Evolutionary conservation across 2,329 filamentous ascomycete species (phyloP).

Genomic region (Chrysoporthe cubensis): DNA sequence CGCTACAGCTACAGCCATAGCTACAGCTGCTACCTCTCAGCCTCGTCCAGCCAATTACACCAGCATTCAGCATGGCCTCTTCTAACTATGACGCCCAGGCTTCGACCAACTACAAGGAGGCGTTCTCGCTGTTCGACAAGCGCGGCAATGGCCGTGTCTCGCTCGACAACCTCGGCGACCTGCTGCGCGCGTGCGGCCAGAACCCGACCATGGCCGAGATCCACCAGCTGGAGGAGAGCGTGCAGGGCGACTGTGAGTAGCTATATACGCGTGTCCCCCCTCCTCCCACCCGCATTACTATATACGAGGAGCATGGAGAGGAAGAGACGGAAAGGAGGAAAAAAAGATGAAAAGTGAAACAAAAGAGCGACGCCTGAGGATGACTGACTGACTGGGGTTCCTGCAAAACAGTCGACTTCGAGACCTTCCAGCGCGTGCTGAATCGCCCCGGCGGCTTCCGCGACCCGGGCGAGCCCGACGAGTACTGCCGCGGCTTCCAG

Average conservation of each 20-base stretch:
- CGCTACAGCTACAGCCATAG: neutral
- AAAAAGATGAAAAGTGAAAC: neutral
- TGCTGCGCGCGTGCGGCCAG: constrained; percentile 95
- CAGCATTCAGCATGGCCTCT: constrained; percentile 48
- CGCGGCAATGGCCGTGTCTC: constrained; percentile 92
- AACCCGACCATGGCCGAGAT: constrained; percentile 97
- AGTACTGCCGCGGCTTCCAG: constrained; percentile 98
- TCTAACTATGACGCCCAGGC: constrained; percentile 62
- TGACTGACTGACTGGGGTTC: constrained; percentile 20
- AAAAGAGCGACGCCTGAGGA: neutral
- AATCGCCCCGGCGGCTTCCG: constrained; percentile 98
- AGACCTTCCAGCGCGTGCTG: constrained; percentile 93
- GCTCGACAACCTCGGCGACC: constrained; percentile 84
- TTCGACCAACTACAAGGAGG: constrained; percentile 99
- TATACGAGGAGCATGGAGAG: neutral
- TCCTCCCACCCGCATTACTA: neutral
- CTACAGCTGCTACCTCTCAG: too few relatives aligned
- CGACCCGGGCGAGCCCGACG: constrained; percentile 94
- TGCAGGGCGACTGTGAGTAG: constrained; percentile 87
- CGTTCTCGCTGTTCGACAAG: constrained; percentile 99
- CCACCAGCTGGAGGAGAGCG: constrained; percentile 83
- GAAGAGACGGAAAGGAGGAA: too few relatives aligned
- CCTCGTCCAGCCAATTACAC: neutral
- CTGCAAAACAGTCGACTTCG: constrained; percentile 79
- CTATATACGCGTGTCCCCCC: neutral